Evolutionary conservation across 129 eudicot species (phyloP).

Genomic region (Tagetes erecta): DNA sequence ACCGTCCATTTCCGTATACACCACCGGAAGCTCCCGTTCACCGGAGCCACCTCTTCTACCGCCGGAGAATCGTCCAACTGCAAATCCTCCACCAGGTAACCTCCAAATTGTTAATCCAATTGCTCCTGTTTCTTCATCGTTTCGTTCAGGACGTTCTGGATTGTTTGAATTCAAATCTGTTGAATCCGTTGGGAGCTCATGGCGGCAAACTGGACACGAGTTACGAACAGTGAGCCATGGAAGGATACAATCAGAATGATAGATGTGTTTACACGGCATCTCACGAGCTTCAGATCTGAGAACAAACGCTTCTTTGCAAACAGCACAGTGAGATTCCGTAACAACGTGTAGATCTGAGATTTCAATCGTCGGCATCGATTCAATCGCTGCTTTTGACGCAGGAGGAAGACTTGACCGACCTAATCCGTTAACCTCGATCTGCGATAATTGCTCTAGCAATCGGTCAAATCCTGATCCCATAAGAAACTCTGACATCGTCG

Average conservation of each 20-base stretch:
- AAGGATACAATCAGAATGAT: constrained; percentile 78
- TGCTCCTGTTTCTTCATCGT: constrained; percentile 48
- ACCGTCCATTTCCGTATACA: constrained; percentile 94
- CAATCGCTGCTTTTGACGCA: constrained; percentile 83
- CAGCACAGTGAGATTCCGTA: constrained; percentile 71
- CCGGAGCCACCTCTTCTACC: constrained; percentile 64
- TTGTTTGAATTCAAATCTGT: not conserved
- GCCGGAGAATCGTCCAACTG: constrained; percentile 88
- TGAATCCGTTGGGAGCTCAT: constrained; percentile 65
- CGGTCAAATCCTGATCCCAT: constrained; percentile 29
- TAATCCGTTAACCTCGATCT: constrained; percentile 74
- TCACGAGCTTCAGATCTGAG: constrained; percentile 60
- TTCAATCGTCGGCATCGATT: constrained; percentile 61
- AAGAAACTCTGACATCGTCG: not conserved
- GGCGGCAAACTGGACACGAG: constrained; percentile 92
- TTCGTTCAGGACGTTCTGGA: too few relatives aligned
- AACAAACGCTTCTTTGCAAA: constrained; percentile 81
- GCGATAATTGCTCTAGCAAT: constrained; percentile 72
- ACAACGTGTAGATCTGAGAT: constrained; percentile 46
- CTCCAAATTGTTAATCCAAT: constrained; percentile 95
- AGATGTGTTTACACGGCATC: constrained; percentile 91
- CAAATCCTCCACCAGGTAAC: constrained; percentile 95
- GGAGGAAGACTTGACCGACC: constrained; percentile 63
- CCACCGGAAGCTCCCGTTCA: constrained; percentile 82
- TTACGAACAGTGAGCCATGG: constrained; percentile 81